Base-by-base conservation (phyloP, 768 basidiomycete species). In the Lactarius trivialis region DNA sequence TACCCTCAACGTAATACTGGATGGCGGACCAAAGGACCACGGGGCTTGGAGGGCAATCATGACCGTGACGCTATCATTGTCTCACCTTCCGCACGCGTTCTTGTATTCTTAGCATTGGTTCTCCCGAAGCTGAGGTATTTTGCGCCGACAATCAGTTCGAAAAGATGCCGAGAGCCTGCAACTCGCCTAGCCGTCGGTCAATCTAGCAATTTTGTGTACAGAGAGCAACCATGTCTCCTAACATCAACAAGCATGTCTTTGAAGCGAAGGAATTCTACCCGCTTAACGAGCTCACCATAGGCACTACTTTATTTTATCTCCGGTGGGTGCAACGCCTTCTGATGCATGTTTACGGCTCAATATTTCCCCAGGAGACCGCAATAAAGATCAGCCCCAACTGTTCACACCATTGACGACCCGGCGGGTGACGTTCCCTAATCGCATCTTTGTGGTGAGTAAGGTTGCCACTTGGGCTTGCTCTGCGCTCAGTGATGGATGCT, bases 401-500 rank as follows among this genome's bases (percentile, higher is more conserved):
- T 93, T 93, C 73, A 73, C 83, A 61, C 84, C 87, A 5, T 67
- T 93, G 26, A 84, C 76, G 9, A 78, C 93, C 41, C 75, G 79
- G 54, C 80, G 78, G 32, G 72, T 82, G 1, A 78, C 76, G 6
- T 89, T 93, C 78, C 87, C 88, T 71, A 91, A 93, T 72, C 76
- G 89, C 58, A 82, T 88, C 43, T 89, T 82, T 66, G 86, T 85
- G 56, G 86, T 85, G 68, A 41, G 79, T 72, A 30, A 37, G n/a
- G 15, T 34, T 32, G 6, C 39, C 39, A 19, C 43, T 6, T 45
- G 9, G 21, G 21, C 14, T 26, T 24, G 45, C 24, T 15, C 45
- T 48, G 11, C 21, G 36, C 1, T 5, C 45, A 30, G 8, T 17
- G 26, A 51, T 30, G 15, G 15, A 12, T 34, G 9, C 50, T 2